Percentiles rank a stretch among this genome's conserved stretches.
These are phyloP conservation scores for Dioscorea zingiberensis DNA, from an alignment of 106 monocot species.

Conservation along the genomic window DNA sequence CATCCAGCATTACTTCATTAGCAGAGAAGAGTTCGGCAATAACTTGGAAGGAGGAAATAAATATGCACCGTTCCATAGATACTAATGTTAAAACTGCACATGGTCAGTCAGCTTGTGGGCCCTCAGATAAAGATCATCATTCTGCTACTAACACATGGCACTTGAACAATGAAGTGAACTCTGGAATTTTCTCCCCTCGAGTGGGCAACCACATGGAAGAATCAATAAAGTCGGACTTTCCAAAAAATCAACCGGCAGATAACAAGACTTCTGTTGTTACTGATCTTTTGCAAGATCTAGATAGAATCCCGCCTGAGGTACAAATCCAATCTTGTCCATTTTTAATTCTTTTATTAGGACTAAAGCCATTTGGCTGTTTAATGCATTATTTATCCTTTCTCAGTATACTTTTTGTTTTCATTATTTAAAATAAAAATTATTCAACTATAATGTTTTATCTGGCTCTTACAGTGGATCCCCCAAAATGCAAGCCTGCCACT, in stretches of 20 bases:
- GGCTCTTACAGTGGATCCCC: constrained; percentile 80
- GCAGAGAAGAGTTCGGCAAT: constrained; percentile 32
- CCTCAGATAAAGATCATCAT: constrained; percentile 40
- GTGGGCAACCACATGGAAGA: constrained; percentile 30
- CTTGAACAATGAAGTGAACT: constrained; percentile 85
- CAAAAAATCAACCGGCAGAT: constrained; percentile 21
- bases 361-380: no score
- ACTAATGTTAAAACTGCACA: constrained; percentile 40
- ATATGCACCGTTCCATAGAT: constrained; percentile 20
- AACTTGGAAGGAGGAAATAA: constrained; percentile 47
- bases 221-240: constrained; percentile 27
- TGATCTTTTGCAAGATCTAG: constrained; percentile 41
- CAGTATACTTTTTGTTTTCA: no score
- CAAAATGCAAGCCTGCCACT: constrained; percentile 90
- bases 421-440: no score
- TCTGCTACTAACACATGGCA: constrained; percentile 68
- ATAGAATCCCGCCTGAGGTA: constrained; percentile 88
- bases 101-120: constrained; percentile 53
- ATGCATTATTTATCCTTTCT: no score
- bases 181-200: constrained; percentile 55
- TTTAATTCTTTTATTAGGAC: no score
- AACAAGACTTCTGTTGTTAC: constrained; percentile 20
- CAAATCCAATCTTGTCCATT: background rate
- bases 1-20: constrained; percentile 24
- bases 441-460: background rate